These are phyloP conservation scores for Didymella segeticola DNA, from an alignment of 2,329 filamentous ascomycete genomes.

Conservation along the genomic window DNA sequence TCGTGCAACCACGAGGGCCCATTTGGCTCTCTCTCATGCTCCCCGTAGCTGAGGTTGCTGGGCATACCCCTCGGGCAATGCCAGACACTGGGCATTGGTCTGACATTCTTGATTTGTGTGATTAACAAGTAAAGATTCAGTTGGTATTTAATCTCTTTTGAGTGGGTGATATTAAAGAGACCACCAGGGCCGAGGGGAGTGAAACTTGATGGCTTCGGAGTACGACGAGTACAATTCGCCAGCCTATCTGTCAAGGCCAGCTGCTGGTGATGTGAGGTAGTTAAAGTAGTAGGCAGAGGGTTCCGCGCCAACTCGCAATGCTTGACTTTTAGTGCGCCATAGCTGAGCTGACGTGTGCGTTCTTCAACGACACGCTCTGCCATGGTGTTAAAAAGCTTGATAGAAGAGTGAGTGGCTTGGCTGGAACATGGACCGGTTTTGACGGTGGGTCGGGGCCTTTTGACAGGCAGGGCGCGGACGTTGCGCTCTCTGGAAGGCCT, in stretches of 20 bases:
- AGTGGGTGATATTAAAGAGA: constrained; percentile 2
- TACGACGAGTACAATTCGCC: background rate
- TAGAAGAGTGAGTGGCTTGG: constrained; percentile 16
- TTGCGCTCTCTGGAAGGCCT: background rate
- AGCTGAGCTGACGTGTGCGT: constrained; percentile 3
- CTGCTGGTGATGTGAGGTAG: background rate
- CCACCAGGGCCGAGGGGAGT: background rate
- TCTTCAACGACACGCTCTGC: constrained; percentile 3
- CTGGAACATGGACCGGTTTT: constrained; percentile 23
- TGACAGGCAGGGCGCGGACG: constrained; percentile 13
- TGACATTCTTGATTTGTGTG: constrained; percentile 23
- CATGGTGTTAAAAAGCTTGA: background rate
- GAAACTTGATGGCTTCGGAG: background rate
- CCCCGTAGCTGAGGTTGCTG: constrained; percentile 19
- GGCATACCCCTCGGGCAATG: constrained; percentile 21
- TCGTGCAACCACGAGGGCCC: constrained; percentile 34
- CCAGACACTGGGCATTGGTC: constrained; percentile 32
- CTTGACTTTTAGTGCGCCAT: background rate
- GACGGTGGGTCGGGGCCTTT: constrained; percentile 14
- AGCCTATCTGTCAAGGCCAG: background rate
- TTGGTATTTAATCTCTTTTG: constrained; percentile 3
- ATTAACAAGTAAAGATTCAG: constrained; percentile 7
- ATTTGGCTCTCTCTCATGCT: constrained; percentile 21
- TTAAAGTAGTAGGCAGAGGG: background rate
- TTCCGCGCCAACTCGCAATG: background rate